phyloP scores from a whole-genome alignment of 1,284 basidiomycete species.

The Leccinum ponderosum region DNA sequence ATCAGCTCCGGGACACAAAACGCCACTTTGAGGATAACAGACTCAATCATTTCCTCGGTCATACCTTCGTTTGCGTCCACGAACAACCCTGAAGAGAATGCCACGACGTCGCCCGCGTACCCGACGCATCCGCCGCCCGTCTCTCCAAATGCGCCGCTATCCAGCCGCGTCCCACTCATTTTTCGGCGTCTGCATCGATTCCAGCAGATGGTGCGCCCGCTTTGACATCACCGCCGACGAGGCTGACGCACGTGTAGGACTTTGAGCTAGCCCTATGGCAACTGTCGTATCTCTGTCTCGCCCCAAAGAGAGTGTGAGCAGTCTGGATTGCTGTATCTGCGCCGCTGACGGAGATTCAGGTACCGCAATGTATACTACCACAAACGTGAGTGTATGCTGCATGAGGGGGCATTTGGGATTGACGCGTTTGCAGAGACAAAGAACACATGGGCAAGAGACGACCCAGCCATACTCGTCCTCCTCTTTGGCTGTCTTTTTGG shows the following conservation, averaged over 20 bases:
- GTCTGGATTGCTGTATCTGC: constrained; percentile 4
- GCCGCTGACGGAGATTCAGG: constrained; percentile 39
- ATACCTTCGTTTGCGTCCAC: constrained; percentile 68
- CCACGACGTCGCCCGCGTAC: constrained; percentile 41
- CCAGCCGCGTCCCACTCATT: constrained; percentile 72
- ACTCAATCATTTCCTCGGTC: constrained; percentile 60
- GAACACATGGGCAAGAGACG: constrained; percentile 95
- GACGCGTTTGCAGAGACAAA: constrained; percentile 75
- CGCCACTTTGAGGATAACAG: constrained; percentile 15
- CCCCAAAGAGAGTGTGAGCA: constrained; percentile 87
- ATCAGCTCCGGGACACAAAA: constrained; percentile 3
- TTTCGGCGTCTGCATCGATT: constrained; percentile 77
- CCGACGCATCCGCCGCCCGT: constrained; percentile 38
- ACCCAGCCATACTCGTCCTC: constrained; percentile 89
- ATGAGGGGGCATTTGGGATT: neutral
- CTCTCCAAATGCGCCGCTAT: constrained; percentile 37
- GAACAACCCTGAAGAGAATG: constrained; percentile 31
- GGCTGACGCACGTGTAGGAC: constrained; percentile 56
- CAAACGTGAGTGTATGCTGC: constrained; percentile 55
- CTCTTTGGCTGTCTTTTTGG: constrained; percentile 76
- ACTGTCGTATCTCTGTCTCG: constrained; percentile 86
- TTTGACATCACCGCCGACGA: neutral
- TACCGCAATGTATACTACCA: constrained; percentile 93
- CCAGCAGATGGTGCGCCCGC: constrained; percentile 68
- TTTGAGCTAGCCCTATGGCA: constrained; percentile 96